A percentile compares a stretch with the other conserved stretches of the same genome.
These are phyloP conservation scores for Phytophthora rubi DNA, from an alignment of 352 stramenopile genomes.

Conservation along the genomic window DNA sequence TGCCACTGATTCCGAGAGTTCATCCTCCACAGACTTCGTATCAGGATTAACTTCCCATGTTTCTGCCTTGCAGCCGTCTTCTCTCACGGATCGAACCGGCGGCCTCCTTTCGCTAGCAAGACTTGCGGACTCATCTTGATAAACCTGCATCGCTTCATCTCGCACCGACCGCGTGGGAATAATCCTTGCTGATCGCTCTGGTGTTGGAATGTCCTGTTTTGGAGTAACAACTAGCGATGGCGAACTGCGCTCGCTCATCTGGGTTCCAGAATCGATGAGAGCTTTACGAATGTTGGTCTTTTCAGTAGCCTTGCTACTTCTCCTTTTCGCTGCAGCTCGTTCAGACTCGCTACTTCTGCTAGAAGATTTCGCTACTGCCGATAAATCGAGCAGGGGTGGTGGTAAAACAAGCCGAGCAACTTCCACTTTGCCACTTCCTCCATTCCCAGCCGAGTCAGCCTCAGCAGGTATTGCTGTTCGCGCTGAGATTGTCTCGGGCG, in stretches of 20 bases:
- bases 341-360: constrained; percentile 16
- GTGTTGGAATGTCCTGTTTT: neutral
- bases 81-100: neutral
- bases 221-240: neutral
- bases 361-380: constrained; percentile 20
- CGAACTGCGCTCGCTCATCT: constrained; percentile 16
- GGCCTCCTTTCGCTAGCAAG: neutral
- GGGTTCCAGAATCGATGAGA: constrained; percentile 10
- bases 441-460: neutral
- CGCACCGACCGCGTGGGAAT: neutral
- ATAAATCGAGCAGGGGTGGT: constrained; percentile 5
- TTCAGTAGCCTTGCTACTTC: constrained; percentile 6
- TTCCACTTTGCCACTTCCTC: neutral
- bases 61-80: neutral
- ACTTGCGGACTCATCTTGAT: constrained; percentile 1
- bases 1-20: neutral
- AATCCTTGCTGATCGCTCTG: constrained; percentile 3
- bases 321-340: constrained; percentile 20
- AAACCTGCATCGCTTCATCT: constrained; percentile 21
- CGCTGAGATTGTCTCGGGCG: neutral
- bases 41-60: neutral
- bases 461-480: neutral
- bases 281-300: neutral
- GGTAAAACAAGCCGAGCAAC: neutral
- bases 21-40: neutral